phyloP scores from a whole-genome alignment of 164 flowering plant genomes.

The Tetracentron sinense region DNA sequence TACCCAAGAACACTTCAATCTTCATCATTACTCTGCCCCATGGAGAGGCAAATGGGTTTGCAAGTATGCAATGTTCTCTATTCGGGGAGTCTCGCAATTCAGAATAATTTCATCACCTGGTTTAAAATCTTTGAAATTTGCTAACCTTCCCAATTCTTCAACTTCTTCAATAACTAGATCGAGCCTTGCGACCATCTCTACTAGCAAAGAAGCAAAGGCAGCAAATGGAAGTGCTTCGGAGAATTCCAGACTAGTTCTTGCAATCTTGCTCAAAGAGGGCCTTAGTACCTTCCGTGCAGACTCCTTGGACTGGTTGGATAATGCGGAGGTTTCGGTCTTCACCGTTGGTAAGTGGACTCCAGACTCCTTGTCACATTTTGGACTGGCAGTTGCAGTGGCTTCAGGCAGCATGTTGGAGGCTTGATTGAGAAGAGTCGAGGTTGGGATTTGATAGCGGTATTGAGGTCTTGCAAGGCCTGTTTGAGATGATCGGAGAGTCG shows the following conservation, averaged over 20 bases:
- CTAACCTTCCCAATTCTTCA: conserved; percentile 70
- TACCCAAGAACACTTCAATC: no score
- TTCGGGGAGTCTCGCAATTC: no score
- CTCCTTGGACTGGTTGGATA: conserved; percentile 24
- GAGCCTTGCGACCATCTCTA: conserved; percentile 82
- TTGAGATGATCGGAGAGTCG: conserved; percentile 72
- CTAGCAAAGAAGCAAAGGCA: conserved; percentile 87
- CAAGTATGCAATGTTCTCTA: no score
- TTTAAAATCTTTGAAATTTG: conserved; percentile 54
- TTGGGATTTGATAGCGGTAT: conserved; percentile 71
- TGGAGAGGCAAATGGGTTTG: no score
- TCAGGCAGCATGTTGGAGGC: no score
- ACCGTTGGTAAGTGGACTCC: no score
- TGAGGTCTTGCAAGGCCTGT: conserved; percentile 68
- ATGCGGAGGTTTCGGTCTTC: no score
- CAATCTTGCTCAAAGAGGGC: conserved; percentile 69
- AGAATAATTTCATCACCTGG: no score
- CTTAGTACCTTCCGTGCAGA: conserved; percentile 41
- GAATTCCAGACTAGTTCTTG: conserved; percentile 77
- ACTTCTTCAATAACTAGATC: conserved; percentile 77
- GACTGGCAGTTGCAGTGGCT: no score
- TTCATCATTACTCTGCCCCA: no score
- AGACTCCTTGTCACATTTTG: no score
- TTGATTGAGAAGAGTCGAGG: conserved; percentile 62
- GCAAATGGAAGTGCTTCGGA: conserved; percentile 96